Evolutionary conservation across 2,329 filamentous ascomycete genomes (phyloP).

Genomic region (Botryotinia calthae): DNA sequence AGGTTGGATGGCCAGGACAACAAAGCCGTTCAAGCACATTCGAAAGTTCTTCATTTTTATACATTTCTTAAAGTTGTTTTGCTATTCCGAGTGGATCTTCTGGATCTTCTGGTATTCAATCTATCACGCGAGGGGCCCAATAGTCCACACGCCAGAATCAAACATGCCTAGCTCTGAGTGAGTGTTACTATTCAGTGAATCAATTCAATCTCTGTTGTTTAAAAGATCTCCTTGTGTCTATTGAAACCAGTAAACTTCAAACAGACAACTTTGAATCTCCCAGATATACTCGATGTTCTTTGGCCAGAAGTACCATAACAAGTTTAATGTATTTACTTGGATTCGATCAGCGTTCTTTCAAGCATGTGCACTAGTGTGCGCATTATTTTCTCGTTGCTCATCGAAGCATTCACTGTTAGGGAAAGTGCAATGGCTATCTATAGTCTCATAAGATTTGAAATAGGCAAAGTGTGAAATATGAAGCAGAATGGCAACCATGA

Average conservation of each 20-base stretch:
- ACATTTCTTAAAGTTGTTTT: background rate
- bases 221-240: background rate
- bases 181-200: background rate
- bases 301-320: too few species aligned
- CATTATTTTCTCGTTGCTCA: too few species aligned
- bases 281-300: too few species aligned
- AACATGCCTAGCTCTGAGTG: background rate
- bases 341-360: background rate
- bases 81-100: background rate
- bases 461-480: background rate
- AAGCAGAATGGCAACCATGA: constrained; percentile 19
- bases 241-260: too few species aligned
- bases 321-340: background rate
- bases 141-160: background rate
- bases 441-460: background rate
- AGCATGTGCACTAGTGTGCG: background rate
- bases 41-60: background rate
- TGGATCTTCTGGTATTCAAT: background rate
- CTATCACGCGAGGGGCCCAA: background rate
- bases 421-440: background rate
- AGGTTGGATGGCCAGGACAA: background rate
- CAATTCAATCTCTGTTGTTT: background rate
- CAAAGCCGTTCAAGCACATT: background rate
- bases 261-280: too few species aligned
- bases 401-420: background rate